Conservation (phyloP, 176 grass and related monocot genomes). For the Aegilops longissima region DNA sequence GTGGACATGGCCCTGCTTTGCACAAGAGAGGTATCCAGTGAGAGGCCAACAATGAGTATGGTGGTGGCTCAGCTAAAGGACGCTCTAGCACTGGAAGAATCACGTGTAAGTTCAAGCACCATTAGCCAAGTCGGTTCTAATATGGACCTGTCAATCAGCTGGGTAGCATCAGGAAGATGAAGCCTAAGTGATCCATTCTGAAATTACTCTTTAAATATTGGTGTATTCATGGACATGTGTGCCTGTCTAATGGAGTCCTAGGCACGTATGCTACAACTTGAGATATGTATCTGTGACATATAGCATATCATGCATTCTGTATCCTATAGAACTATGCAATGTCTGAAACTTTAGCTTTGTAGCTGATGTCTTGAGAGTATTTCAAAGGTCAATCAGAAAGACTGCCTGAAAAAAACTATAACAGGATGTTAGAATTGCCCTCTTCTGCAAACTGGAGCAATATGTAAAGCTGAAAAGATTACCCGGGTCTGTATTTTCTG, state of each 20-base stretch:
- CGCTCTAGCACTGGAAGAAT: not conserved
- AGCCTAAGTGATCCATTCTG: not conserved
- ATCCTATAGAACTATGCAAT: not conserved
- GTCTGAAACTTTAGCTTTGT: not conserved
- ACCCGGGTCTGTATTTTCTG: not conserved
- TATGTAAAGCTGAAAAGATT: not conserved
- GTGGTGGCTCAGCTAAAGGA: slow-evolving; percentile 20
- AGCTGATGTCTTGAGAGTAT: not conserved
- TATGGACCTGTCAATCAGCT: not conserved
- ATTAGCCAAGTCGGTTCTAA: not conserved
- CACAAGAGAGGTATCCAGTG: not conserved
- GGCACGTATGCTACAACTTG: not conserved
- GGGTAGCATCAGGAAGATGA: not conserved
- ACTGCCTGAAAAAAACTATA: not conserved
- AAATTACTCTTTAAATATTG: not conserved
- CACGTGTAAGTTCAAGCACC: not conserved
- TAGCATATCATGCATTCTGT: not conserved
- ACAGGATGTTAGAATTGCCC: not conserved
- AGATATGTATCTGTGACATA: not conserved
- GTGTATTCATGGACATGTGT: not conserved
- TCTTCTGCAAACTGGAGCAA: not conserved
- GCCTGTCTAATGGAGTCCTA: not conserved
- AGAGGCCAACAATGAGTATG: slow-evolving; percentile 31
- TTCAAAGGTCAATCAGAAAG: not conserved
- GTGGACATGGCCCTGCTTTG: slow-evolving; percentile 17